Base-by-base conservation (phyloP, 345 rosid genomes). In the Kernera saxatilis region DNA sequence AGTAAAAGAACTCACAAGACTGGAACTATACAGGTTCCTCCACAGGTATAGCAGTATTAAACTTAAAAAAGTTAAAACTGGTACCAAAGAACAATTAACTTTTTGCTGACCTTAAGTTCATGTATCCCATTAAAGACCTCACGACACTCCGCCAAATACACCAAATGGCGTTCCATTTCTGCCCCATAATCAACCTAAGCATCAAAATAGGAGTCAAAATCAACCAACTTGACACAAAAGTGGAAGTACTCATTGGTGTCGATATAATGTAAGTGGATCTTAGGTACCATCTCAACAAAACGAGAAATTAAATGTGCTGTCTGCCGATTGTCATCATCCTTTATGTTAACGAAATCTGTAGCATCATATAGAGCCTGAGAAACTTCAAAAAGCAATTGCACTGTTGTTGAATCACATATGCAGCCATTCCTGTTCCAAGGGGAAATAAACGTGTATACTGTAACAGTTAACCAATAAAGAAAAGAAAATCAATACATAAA, bases 101-200 rank as follows among this genome's bases (percentile, higher is more conserved):
- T 17, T 69, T 53, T 52, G 37, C 84, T 76, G 49, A 93, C 98
- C 93, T 84, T 86, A 48, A 88, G 83, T 69, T 86, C 93, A 77
- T 77, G 77, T 73, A 83, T 76, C 84, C 82, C 73, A 45, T 80
- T 82, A 72, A 93, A 85, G 49, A 92, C 89, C 68, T 82, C 88
- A 69, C 98, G 96, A 41, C 98, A 87, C 82, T 88, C 92, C 37
- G 82, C 88, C 71, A 93, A 85, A 81, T 90, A 93, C 70, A 81
- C 70, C 77, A 93, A 73, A 69, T 93, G 93, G 13, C 50, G 82
- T 80, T 88, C 96, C 80, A 80, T 70, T 41, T 82, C 89, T 69
- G 70, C 71, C 49, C 89, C 92, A 73, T 81, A 86, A 82, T 88
- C 90, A 77, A 90, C 93, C 97, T 93, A 74, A 69, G 45, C 69